phyloP scores from a whole-genome alignment of 148 eudicot species.

The Agrostemma githago region DNA sequence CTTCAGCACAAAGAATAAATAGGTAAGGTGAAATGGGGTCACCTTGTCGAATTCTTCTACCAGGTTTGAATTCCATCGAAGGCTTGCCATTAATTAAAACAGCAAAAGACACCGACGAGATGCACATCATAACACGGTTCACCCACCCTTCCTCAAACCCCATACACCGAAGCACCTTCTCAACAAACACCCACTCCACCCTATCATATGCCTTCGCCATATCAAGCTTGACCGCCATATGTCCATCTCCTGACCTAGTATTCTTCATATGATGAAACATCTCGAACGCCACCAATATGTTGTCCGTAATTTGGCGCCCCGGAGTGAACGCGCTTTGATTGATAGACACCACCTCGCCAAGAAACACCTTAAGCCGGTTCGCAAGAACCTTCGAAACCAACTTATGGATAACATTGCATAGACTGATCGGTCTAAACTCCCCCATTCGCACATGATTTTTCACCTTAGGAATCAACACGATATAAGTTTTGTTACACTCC shows the following conservation, averaged over 20 bases:
- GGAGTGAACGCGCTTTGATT: no score
- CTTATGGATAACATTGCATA: no score
- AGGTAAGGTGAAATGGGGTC: neutral
- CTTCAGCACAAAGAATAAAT: neutral
- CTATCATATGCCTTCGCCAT: neutral
- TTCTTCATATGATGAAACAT: neutral
- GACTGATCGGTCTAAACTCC: no score
- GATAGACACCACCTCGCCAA: no score
- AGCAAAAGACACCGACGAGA: neutral
- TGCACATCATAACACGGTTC: neutral
- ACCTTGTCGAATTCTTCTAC: neutral
- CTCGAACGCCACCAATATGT: neutral
- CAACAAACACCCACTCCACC: neutral
- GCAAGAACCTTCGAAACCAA: no score
- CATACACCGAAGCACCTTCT: neutral
- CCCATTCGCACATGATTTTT: neutral
- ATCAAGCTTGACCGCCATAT: neutral
- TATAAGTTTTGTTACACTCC: neutral
- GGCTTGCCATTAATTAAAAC: neutral
- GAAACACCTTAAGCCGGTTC: no score
- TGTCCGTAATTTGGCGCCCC: no score
- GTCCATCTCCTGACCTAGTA: neutral
- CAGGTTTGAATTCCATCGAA: neutral
- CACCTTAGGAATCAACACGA: neutral
- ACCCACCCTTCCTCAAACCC: neutral